Evolutionary conservation across 257 asterid species (phyloP), one percentile per base, ranked within the genome.

Genomic region (Ophiorrhiza pumila): DNA sequence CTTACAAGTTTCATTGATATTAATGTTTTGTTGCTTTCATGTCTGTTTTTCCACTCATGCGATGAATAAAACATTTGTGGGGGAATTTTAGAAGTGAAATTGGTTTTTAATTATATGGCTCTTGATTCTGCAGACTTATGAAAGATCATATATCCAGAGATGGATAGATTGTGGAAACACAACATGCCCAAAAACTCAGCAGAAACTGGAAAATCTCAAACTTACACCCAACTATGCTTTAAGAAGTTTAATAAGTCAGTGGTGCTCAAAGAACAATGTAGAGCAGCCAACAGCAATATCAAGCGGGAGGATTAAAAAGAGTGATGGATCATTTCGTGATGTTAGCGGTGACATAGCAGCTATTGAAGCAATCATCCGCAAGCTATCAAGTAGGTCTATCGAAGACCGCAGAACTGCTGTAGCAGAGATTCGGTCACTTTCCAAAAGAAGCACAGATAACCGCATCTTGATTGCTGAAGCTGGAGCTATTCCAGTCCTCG

Each of bases 151-250:
- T 78, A 94, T 94, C 67, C 97, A 94, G 69, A 87, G 89, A 82
- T 94, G 98, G 98, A 87, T 94, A 63, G 97, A 91, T 65, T 81
- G 98, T 45, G 96, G 97, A 72, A 92, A 88, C 91, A 87, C 84
- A 5, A 88, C 97, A 23, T 94, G 98, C 83, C 98, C 98, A 5
- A 94, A 94, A 87, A 91, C 98, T 74, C 97, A 86, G 81, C 98
- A 87, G 83, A 90, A 87, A 79, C 96, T 94, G 61, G 84, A 76
- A 50, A 87, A 87, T 71, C 89, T 86, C 71, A 90, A 91, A n/a
- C 90, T 94, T 7, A 91, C 98, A 17, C 91, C 98, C n/a, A 94
- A 94, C 61, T 90, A 90, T 20, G 96, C 85, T 53, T 74, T 94
- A 62, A 80, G 95, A 74, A 89, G 96, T 69, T 71, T 91, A 49